Evolutionary conservation across 768 basidiomycete species (phyloP).

Genomic region (Sistotremastrum suecicum): DNA sequence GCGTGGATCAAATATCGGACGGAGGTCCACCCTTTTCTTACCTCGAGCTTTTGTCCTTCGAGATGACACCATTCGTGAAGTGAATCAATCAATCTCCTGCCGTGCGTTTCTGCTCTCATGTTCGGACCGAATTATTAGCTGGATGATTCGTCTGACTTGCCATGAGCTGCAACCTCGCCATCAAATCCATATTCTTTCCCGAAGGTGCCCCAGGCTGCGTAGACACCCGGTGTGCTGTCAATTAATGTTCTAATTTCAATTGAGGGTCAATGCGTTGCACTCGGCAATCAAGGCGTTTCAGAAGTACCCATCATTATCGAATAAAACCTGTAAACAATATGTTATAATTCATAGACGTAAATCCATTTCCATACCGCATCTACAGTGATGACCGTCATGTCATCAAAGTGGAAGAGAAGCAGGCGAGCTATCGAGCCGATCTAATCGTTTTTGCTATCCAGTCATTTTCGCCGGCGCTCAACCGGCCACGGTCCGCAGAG

Average conservation of each 20-base stretch:
- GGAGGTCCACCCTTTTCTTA: conserved; percentile 16
- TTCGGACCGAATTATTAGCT: background rate
- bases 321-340: no score
- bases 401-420: no score
- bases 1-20: background rate
- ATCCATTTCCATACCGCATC: no score
- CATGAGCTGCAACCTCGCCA: conserved; percentile 36
- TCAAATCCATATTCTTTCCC: conserved; percentile 47
- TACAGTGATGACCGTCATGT: no score
- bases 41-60: conserved; percentile 37
- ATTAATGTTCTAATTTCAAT: conserved; percentile 41
- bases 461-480: no score
- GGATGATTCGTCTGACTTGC: background rate
- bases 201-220: conserved; percentile 64
- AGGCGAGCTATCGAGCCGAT: no score
- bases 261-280: conserved; percentile 1
- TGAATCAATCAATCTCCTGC: conserved; percentile 63
- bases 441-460: no score
- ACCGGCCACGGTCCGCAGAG: no score
- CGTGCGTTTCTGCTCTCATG: conserved; percentile 39
- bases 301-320: no score
- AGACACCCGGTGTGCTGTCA: conserved; percentile 77
- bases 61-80: conserved; percentile 55
- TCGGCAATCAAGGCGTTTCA: no score
- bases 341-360: no score